phyloP scores from a whole-genome alignment of 352 stramenopile genomes.

The Phytophthora kernoviae region DNA sequence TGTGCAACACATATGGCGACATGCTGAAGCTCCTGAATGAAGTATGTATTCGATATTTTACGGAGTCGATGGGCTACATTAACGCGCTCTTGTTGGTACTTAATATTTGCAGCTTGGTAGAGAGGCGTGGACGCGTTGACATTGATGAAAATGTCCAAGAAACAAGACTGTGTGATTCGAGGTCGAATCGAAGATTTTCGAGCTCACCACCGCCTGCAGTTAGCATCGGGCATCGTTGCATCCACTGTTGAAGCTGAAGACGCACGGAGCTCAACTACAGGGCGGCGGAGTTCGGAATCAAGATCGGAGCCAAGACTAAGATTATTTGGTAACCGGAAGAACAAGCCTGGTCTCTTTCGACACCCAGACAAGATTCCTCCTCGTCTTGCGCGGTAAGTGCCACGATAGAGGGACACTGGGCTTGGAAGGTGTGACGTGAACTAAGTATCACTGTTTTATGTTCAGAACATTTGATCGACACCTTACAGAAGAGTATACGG shows the following conservation, averaged over 20 bases:
- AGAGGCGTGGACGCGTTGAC: slow-evolving; percentile 45
- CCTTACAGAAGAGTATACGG: slow-evolving; percentile 63
- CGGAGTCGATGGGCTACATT: not conserved
- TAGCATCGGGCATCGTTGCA: slow-evolving; percentile 79
- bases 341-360: slow-evolving; percentile 61
- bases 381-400: slow-evolving; percentile 47
- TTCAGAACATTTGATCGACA: slow-evolving; percentile 74
- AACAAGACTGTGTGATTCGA: slow-evolving; percentile 72
- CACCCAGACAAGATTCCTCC: slow-evolving; percentile 59
- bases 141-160: slow-evolving; percentile 57
- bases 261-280: slow-evolving; percentile 31
- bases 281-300: slow-evolving; percentile 40
- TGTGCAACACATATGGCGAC: slow-evolving; percentile 73
- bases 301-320: slow-evolving; percentile 58
- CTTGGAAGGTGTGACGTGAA: not conserved
- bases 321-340: slow-evolving; percentile 64
- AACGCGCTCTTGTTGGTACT: not conserved
- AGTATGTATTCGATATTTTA: slow-evolving; percentile 27
- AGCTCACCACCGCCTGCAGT: slow-evolving; percentile 79
- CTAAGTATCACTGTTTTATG: slow-evolving; percentile 3
- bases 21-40: slow-evolving; percentile 85
- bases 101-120: slow-evolving; percentile 57
- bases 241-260: slow-evolving; percentile 65
- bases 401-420: not conserved
- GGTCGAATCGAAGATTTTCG: slow-evolving; percentile 84